Evolutionary conservation across 148 eudicot genomes (phyloP), one percentile per base, ranked within the genome.

Genomic region (Bassia scoparia): DNA sequence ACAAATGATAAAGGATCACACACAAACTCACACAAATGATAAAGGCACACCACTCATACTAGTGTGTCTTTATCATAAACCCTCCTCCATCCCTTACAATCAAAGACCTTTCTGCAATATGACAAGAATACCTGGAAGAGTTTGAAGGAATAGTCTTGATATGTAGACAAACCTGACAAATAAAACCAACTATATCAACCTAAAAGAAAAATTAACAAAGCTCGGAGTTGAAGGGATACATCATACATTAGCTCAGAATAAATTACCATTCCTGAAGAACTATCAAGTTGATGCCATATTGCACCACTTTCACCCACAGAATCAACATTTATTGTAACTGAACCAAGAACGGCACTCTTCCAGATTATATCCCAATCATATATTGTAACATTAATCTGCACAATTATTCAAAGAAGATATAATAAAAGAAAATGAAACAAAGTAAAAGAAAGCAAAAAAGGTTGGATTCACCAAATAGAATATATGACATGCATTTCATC

Each of bases 331-430:
- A 93, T 74, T 53, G 84, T 79, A 56, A 87, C 91, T 54, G 95
- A 89, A 74, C 98, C 98, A 77, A 93, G 93, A 76, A 88, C 86
- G 72, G 93, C 87, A 87, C 98, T 91, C 86, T 91, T 91, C 89
- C 92, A 86, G 61, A 90, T 81, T 79, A 93, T 93, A 77, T 93
- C 98, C 98, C 98, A 90, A 63, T 93, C 97, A 89, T 90, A 88
- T 46, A 93, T 89, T 37, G 98, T 86, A 74, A 93, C 91, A 63
- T 77, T 85, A 73, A 93, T 88, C 97, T 93, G 97, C 77, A 83
- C 61, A 76, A 31, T 71, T 59, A 63, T 69, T 75, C 23, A 64
- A 63, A 77, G 43, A 52, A 73, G 53, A 8, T 53, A 8, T 67
- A 50, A 43, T 9, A 61, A 58, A 21, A 23, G 9, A 43, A 35